Conservation (phyloP, 345 rosid genomes). For the Adansonia digitata region DNA sequence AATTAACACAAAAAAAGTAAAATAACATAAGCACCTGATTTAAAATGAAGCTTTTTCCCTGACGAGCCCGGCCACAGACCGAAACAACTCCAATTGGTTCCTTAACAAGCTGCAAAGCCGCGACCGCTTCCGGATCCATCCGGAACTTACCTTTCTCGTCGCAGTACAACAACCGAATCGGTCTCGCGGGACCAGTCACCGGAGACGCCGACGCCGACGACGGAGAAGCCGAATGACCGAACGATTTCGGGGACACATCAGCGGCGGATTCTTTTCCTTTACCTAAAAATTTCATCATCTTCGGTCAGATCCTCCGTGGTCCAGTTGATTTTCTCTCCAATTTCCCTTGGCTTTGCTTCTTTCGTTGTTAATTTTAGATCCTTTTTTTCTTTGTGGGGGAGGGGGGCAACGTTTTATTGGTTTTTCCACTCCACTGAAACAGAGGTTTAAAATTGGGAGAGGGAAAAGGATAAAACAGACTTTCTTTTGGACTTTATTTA, state of each 20-base stretch:
- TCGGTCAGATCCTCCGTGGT: slow-evolving; percentile 2
- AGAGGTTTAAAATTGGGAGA: slow-evolving; percentile 28
- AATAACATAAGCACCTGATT: slow-evolving; percentile 56
- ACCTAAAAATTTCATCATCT: slow-evolving; percentile 40
- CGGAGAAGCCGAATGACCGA: slow-evolving; percentile 26
- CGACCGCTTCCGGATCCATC: slow-evolving; percentile 99
- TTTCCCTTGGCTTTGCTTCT: background rate
- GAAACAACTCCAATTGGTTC: slow-evolving; percentile 95
- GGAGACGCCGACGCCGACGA: slow-evolving; percentile 36
- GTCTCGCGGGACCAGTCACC: slow-evolving; percentile 92
- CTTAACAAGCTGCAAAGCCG: slow-evolving; percentile 87
- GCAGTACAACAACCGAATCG: slow-evolving; percentile 76
- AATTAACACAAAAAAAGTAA: background rate
- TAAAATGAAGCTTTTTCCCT: slow-evolving; percentile 91
- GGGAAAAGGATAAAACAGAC: slow-evolving; percentile 12
- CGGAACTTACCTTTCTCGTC: slow-evolving; percentile 95
- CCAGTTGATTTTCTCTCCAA: background rate
- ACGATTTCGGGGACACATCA: slow-evolving; percentile 30
- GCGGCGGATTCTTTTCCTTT: slow-evolving; percentile 38
- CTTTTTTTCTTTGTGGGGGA: background rate
- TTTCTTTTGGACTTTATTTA: background rate
- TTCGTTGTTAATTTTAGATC: background rate
- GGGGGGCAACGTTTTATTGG: background rate
- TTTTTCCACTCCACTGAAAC: background rate
- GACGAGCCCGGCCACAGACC: slow-evolving; percentile 97